These are phyloP conservation scores for Lizonia empirigonia DNA, from an alignment of 2,329 filamentous ascomycete genomes.

Conservation along the genomic window DNA sequence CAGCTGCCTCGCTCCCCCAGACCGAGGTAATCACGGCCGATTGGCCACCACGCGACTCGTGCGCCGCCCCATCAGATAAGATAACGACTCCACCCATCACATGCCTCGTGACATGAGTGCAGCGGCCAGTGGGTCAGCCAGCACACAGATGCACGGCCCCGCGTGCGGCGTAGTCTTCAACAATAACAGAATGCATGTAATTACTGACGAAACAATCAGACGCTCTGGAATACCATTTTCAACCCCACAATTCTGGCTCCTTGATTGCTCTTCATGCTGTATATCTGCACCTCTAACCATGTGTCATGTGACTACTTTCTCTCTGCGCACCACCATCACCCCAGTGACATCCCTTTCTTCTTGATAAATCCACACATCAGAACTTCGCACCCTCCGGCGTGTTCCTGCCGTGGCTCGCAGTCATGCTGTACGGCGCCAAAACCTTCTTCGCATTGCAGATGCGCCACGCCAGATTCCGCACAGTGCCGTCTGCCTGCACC, in stretches of 20 bases:
- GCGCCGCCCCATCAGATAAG: conserved; percentile 19
- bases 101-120: no score
- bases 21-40: conserved; percentile 17
- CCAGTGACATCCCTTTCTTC: not conserved
- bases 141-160: no score
- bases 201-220: no score
- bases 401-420: conserved; percentile 49
- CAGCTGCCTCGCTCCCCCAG: conserved; percentile 6
- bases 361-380: not conserved
- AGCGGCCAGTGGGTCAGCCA: no score
- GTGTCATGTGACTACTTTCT: no score
- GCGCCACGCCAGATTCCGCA: conserved; percentile 89
- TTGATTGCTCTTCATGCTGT: no score
- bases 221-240: no score
- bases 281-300: no score
- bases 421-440: conserved; percentile 63
- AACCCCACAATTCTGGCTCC: no score
- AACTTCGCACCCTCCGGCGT: conserved; percentile 34
- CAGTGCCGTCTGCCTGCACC: conserved; percentile 87
- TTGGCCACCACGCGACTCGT: not conserved
- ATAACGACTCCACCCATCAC: conserved; percentile 9
- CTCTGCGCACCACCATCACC: no score
- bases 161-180: no score
- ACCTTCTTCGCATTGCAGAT: conserved; percentile 96
- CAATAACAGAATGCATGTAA: no score